Percentiles rank a stretch among this genome's conserved stretches.
Evolutionary conservation across 1,139 yeast genomes (phyloP).

Genomic region (Sugiyamaella sp.): DNA sequence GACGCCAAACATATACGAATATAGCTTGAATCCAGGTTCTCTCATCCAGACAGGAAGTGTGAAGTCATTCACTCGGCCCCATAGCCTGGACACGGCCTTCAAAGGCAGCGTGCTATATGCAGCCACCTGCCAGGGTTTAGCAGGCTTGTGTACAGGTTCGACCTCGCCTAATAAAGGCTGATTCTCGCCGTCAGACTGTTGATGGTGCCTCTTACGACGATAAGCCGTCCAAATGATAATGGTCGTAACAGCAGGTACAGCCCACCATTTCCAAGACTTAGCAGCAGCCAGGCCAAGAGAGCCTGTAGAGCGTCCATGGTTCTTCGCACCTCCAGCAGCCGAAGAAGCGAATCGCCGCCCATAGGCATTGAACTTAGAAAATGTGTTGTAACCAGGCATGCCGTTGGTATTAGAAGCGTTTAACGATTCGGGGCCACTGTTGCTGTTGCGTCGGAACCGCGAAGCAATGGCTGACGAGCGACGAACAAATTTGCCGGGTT

Average conservation of each 20-base stretch:
- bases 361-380: conserved; percentile 14
- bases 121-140: conserved; percentile 87
- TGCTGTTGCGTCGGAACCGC: conserved; percentile 2
- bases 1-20: conserved; percentile 82
- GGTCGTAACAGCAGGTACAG: conserved; percentile 60
- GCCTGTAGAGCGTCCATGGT: not conserved
- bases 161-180: conserved; percentile 23
- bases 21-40: conserved; percentile 76
- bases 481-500: conserved; percentile 27
- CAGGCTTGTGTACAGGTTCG: conserved; percentile 52
- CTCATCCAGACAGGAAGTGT: conserved; percentile 88
- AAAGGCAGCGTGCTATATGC: conserved; percentile 90
- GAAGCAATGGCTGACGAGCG: conserved; percentile 20
- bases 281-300: conserved; percentile 6
- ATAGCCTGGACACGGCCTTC: conserved; percentile 84
- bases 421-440: not conserved
- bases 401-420: not conserved
- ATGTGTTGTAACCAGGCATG: conserved; percentile 7
- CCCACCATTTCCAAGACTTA: conserved; percentile 58
- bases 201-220: conserved; percentile 43
- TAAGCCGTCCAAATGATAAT: conserved; percentile 68
- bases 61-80: conserved; percentile 90
- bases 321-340: conserved; percentile 15
- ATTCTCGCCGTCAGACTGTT: conserved; percentile 25
- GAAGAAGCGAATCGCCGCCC: conserved; percentile 20